Evolutionary conservation across 225 moss, liverwort and hornwort genomes (phyloP), one percentile per base, ranked within the genome.

Genomic region (Thuidium tamariscinum): DNA sequence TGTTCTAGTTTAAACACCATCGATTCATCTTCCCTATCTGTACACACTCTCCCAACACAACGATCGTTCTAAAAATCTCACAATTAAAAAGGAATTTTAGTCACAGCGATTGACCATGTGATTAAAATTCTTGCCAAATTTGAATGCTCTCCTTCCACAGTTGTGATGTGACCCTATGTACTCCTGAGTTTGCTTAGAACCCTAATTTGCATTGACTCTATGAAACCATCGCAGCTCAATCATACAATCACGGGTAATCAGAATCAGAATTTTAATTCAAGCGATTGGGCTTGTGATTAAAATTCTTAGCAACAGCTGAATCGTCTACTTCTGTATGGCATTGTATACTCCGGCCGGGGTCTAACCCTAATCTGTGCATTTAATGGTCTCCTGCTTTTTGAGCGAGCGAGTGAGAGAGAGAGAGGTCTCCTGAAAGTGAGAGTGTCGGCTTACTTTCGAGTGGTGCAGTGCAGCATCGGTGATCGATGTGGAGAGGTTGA

Each of bases 401-500:
- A 74, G 49, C 21, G 51, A 34, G 74, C 34, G 49, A 74, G 49
- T 0, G 72, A 29, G 29, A 4, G 68, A 69, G 16, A 18, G 32
- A n/a, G 74, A 52, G 52, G 14, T 83, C 34, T 60, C 16, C 59
- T 57, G 79, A 30, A 37, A 70, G 37, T 29, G 36, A 63, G 80
- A 63, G 79, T 64, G 46, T 9, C 30, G 42, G n/a, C 37, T 52
- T 36, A 15, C 74, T 92, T 27, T 74, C 74, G 44, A 36, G 48
- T 37, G 70, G 71, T 85, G 48, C 82, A 88, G 75, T 89, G 90
- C 97, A 98, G 97, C 96, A 88, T 90, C 91, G 8, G 93, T 91
- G 52, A 75, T 98, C 79, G 91, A 95, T 71, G 88, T 90, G 56
- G 90, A 91, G 78, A 94, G 95, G 73, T 85, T 98, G 69, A 92